Percentiles rank a stretch among this genome's conserved stretches.
These are phyloP conservation scores for Pythium apleroticum DNA, from an alignment of 352 stramenopile species.

Conservation along the genomic window DNA sequence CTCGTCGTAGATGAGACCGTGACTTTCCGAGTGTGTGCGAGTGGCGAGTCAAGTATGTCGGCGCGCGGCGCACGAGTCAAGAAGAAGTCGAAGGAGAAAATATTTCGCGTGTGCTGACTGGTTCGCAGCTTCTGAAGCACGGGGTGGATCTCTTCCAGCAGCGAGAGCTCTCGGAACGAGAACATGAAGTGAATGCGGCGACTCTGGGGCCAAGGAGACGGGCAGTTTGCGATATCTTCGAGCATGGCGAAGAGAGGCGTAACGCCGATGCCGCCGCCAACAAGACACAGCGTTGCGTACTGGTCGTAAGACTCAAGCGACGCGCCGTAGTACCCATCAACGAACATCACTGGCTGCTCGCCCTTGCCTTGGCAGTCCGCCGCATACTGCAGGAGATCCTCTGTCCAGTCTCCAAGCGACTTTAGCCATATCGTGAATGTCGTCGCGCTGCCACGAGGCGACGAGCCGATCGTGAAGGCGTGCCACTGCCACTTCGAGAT, in stretches of 20 bases:
- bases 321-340: conserved; percentile 47
- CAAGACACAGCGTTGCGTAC: conserved; percentile 23
- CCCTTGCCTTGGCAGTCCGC: conserved; percentile 29
- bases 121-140: conserved; percentile 12
- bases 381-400: conserved; percentile 31
- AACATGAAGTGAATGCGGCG: conserved; percentile 18
- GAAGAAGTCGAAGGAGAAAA: conserved; percentile 31
- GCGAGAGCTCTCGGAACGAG: conserved; percentile 36
- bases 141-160: conserved; percentile 39
- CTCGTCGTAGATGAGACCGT: neutral
- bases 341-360: conserved; percentile 29
- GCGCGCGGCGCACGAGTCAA: conserved; percentile 25
- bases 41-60: conserved; percentile 14
- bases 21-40: neutral
- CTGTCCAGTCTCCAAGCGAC: conserved; percentile 43
- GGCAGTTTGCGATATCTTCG: conserved; percentile 35
- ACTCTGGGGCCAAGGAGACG: conserved; percentile 56
- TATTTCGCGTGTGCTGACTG: conserved; percentile 7
- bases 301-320: conserved; percentile 35
- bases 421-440: conserved; percentile 43
- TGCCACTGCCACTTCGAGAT: conserved; percentile 57
- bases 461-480: conserved; percentile 48
- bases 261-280: conserved; percentile 43
- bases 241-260: conserved; percentile 41
- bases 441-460: conserved; percentile 25